A percentile compares a stretch with the other conserved stretches of the same genome.
Conservation (phyloP, 768 basidiomycete species). For the Ramaria sp. region DNA sequence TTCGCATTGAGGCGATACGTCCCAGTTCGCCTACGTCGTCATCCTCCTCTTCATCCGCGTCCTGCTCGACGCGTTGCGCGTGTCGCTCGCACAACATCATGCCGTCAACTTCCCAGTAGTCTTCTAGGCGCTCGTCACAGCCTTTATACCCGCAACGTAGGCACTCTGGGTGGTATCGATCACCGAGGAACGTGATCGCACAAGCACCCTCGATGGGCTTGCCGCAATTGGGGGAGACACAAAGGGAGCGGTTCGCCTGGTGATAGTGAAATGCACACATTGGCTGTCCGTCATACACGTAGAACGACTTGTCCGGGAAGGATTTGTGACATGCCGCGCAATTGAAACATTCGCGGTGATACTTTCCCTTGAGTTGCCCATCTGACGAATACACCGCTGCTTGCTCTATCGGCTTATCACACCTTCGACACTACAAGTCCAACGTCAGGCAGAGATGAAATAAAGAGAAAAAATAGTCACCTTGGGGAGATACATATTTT, state of each 20-base stretch:
- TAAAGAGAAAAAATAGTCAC: constrained; percentile 29
- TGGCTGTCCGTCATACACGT: constrained; percentile 84
- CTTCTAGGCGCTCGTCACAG: constrained; percentile 50
- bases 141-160: constrained; percentile 44
- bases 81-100: constrained; percentile 83
- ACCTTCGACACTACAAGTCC: constrained; percentile 65
- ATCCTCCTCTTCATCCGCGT: background rate
- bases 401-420: constrained; percentile 78
- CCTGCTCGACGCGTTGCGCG: constrained; percentile 23
- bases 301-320: constrained; percentile 87
- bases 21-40: background rate
- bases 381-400: constrained; percentile 86
- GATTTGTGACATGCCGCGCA: constrained; percentile 80
- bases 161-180: constrained; percentile 82
- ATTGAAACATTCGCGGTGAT: constrained; percentile 86
- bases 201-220: constrained; percentile 92
- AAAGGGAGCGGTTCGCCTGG: constrained; percentile 82
- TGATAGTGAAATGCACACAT: constrained; percentile 91
- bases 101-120: constrained; percentile 87
- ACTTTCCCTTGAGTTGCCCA: constrained; percentile 93
- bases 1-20: background rate
- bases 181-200: constrained; percentile 73
- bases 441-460: background rate
- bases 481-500: constrained; percentile 91
- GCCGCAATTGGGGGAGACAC: constrained; percentile 66